Base-by-base conservation (phyloP, 169 alveolate species). In the Theileria annulata region DNA sequence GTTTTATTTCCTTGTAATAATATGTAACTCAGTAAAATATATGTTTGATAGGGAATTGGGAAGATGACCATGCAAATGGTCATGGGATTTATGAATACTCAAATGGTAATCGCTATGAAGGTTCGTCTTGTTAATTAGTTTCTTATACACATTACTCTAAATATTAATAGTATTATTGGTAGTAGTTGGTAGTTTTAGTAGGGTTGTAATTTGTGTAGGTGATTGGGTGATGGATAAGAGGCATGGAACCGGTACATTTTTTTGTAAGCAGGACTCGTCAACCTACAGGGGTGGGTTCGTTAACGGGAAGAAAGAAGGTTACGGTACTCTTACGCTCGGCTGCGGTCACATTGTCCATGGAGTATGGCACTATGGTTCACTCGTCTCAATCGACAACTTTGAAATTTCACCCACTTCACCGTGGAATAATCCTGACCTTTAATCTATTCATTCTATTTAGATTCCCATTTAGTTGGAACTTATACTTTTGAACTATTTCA, bases 61-160 rank as follows among this genome's bases (percentile, higher is more conserved):
- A 86, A 33, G 97, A 96, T 74, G 99, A 98, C 83, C 91, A 96
- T 68, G 99, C 99, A 4, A 92, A 95, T 70, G 99, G 99, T 12
- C 91, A 86, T 69, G 99, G 99, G 0, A 90, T 93, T 5, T 94
- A 94, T 74, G 86, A 87, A 47, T 96, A 96, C 69, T 90, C 96
- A 9, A 96, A 96, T 77, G 99, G 99, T 25, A 95, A 96, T 75
- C 87, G 94, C 49, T 96, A 95, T 75, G 95, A 91, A 70, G 87
- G 87, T 80, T 63, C 3, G 9, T 15, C 4, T 23, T 35, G 17
- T 17, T 12, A 2, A 3, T 8, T 35, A 35, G 28, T 48, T 10
- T 71, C 48, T 33, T 8, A 0, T 8, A n/a, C n/a, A n/a, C n/a
- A n/a, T n/a, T n/a, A n/a, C n/a, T n/a, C n/a, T n/a, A n/a, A n/a